Evolutionary conservation across 148 eudicot species (phyloP).

Genomic region (Suaeda aralocaspica): DNA sequence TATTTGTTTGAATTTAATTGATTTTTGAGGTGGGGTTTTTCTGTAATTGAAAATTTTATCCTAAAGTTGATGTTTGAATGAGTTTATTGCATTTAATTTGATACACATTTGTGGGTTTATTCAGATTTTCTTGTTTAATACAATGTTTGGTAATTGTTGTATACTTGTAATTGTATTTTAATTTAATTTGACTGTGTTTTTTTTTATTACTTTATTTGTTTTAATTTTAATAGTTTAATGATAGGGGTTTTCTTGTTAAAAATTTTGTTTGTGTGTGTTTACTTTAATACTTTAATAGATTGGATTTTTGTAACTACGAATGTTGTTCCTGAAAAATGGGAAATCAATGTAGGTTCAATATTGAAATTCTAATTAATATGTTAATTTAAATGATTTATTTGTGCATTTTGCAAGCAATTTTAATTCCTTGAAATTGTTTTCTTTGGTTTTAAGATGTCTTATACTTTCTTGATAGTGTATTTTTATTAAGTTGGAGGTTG

Average conservation of each 20-base stretch:
- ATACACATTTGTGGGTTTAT: neutral
- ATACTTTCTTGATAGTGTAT: neutral
- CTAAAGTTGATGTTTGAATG: too few relatives aligned
- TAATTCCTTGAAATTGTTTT: neutral
- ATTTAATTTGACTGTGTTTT: too few relatives aligned
- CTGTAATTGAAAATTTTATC: too few relatives aligned
- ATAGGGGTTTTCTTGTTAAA: too few relatives aligned
- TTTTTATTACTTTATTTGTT: neutral
- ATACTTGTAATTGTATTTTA: neutral
- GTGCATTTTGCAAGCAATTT: slow-evolving; percentile 25
- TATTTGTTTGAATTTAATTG: too few relatives aligned
- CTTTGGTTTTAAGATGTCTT: neutral
- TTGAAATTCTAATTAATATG: slow-evolving; percentile 1
- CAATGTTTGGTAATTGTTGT: neutral
- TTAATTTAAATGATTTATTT: slow-evolving; percentile 25
- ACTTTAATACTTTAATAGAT: too few relatives aligned
- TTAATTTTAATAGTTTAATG: too few relatives aligned
- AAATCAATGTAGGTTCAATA: neutral
- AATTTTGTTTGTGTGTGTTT: too few relatives aligned
- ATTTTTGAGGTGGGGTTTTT: too few relatives aligned
- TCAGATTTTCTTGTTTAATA: neutral
- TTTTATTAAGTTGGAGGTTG: neutral
- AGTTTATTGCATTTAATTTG: neutral
- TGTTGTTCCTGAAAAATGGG: too few relatives aligned
- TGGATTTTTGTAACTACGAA: too few relatives aligned